Base-by-base conservation (phyloP, 2,329 filamentous ascomycete genomes). In the Metarhizium humberi region DNA sequence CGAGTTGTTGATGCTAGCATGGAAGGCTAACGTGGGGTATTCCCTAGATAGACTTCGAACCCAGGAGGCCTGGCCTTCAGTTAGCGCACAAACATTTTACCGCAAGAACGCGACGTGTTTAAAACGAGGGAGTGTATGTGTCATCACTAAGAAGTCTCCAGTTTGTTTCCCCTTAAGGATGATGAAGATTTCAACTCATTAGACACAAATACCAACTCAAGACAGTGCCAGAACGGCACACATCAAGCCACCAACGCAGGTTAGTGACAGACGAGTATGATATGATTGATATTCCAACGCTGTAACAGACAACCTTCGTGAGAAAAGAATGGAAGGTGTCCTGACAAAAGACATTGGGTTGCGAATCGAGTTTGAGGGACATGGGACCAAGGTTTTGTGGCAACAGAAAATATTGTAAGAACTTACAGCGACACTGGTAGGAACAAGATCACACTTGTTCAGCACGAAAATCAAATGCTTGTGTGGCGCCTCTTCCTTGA, bases 131-230 rank as follows among this genome's bases (percentile, higher is more conserved):
- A 64, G 74, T 79, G 76, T 99, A 82, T 92, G 92, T 87, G 87
- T 88, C 89, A 87, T 90, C 87, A 97, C 94, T 99, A 99, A 95
- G 94, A 97, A 88, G 79, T 81, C 81, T 82, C 83, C 87, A 85
- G 92, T 75, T 74, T 75, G 79, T 79, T 74, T 64, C 68, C 71
- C 55, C 59, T 55, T 34, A 34, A 56, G 77, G 81, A 75, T 79
- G 82, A 82, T 83, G 81, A 82, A 84, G 83, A 78, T 78, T 87
- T 97, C 94, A 96, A 97, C 94, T 97, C 92, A 87, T 80, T 90
- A 85, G 86, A 88, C 87, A 86, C 90, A 94, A 79, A 75, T 81
- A 79, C 80, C 75, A 75, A 80, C 86, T 85, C 84, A 78, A 79
- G 88, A 90, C 79, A 76, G 75, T 81, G 66, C 89, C 94, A 97